A percentile compares a stretch with the other conserved stretches of the same genome.
These are phyloP conservation scores for Calonectria hongkongensis DNA, from an alignment of 2,329 filamentous ascomycete genomes.

Conservation along the genomic window DNA sequence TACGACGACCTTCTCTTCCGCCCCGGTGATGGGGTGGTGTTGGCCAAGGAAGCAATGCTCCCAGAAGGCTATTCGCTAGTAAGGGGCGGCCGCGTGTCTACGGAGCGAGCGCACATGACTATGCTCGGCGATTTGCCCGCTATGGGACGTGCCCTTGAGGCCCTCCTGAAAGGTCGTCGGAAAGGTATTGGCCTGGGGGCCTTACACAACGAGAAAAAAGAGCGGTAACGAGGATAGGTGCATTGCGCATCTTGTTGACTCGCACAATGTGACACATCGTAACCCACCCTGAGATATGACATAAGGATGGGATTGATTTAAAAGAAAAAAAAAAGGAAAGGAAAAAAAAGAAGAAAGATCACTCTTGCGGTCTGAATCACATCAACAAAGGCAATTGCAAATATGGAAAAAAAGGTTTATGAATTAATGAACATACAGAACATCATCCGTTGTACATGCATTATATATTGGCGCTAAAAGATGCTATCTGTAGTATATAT, in stretches of 20 bases:
- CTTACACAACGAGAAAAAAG: constrained; percentile 31
- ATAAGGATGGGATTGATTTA: constrained; percentile 27
- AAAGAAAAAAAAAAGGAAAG: too few species aligned
- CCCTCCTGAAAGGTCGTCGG: constrained; percentile 78
- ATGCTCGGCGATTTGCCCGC: constrained; percentile 89
- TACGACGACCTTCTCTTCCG: constrained; percentile 93
- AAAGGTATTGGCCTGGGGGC: constrained; percentile 83
- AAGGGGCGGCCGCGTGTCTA: constrained; percentile 83
- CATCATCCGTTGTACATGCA: constrained; percentile 38
- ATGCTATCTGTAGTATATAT: constrained; percentile 11
- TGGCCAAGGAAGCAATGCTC: constrained; percentile 90
- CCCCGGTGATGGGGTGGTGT: constrained; percentile 90
- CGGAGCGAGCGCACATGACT: constrained; percentile 90
- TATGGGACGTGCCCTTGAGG: constrained; percentile 83
- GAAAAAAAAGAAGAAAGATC: neutral
- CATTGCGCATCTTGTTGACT: constrained; percentile 41
- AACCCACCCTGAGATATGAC: constrained; percentile 37
- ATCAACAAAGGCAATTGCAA: neutral
- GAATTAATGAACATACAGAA: constrained; percentile 31
- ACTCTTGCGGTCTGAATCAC: neutral
- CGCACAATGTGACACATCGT: constrained; percentile 30
- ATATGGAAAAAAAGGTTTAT: constrained; percentile 30
- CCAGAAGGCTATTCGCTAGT: constrained; percentile 86
- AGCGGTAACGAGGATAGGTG: constrained; percentile 27
- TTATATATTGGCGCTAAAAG: constrained; percentile 38